Conservation (phyloP, 495 filamentous ascomycete genomes). For the Penicillium malachiteum region DNA sequence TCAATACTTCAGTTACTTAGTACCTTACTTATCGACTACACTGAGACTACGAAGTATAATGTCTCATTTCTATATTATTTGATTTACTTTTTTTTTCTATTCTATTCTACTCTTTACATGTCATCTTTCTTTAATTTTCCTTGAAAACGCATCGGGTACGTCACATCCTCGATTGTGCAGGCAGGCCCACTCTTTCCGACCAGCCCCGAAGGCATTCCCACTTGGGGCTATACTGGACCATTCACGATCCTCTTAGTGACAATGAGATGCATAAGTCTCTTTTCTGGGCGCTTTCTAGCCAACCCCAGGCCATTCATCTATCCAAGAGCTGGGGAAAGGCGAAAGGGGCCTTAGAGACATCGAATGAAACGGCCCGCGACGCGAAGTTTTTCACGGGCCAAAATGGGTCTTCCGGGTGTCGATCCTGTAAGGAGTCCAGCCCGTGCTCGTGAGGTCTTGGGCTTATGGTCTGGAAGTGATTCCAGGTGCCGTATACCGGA, state of each 20-base stretch:
- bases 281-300: neutral
- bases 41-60: neutral
- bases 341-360: neutral
- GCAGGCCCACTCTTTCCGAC: conserved; percentile 20
- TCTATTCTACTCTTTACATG: neutral
- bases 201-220: conserved; percentile 23
- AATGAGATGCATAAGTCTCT: conserved; percentile 8
- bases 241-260: conserved; percentile 4
- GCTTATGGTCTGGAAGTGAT: neutral
- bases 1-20: no score
- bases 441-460: no score
- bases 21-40: no score
- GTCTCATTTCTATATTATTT: neutral
- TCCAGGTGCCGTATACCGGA: no score
- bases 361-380: neutral
- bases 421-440: neutral
- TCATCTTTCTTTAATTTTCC: neutral
- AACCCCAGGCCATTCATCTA: neutral
- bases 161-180: conserved; percentile 12
- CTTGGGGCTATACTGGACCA: conserved; percentile 9
- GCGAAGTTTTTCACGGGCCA: neutral
- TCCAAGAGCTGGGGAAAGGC: neutral
- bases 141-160: conserved; percentile 9
- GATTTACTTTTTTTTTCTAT: neutral
- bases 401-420: neutral